A percentile compares a stretch with the other conserved stretches of the same genome.
Evolutionary conservation across 306 rosid genomes (phyloP).

Genomic region (Vigna unguiculata): DNA sequence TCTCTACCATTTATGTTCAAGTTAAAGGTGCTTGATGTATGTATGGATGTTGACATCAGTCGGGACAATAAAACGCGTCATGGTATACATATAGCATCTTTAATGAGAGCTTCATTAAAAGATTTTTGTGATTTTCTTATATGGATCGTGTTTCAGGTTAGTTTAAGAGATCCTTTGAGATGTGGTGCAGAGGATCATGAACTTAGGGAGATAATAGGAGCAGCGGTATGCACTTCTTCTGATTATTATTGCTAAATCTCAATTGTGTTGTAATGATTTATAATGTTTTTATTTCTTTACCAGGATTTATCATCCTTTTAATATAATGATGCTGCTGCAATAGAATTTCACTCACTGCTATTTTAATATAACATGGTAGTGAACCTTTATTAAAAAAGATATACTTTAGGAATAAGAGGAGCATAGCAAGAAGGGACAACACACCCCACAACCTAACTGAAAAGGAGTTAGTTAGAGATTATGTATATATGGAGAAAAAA

Average conservation of each 20-base stretch:
- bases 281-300: not conserved
- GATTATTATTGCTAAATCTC: conserved; percentile 31
- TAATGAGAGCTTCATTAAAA: conserved; percentile 22
- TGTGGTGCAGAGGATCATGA: conserved; percentile 73
- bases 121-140: conserved; percentile 25
- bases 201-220: conserved; percentile 76
- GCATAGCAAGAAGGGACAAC: not conserved
- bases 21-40: not conserved
- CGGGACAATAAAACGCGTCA: conserved; percentile 4
- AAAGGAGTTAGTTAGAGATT: not conserved
- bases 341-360: conserved; percentile 14
- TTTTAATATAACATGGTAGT: not conserved
- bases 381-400: not conserved
- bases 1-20: not conserved
- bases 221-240: conserved; percentile 70
- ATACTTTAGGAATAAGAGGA: not conserved
- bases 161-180: conserved; percentile 93
- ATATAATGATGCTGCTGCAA: conserved; percentile 14
- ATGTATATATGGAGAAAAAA: not conserved
- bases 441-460: not conserved
- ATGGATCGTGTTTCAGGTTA: conserved; percentile 61
- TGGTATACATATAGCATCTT: not conserved
- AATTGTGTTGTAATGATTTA: not conserved
- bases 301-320: conserved; percentile 9
- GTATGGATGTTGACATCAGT: not conserved